phyloP scores from a whole-genome alignment of 768 basidiomycete species.

The Boletus barrowsii region DNA sequence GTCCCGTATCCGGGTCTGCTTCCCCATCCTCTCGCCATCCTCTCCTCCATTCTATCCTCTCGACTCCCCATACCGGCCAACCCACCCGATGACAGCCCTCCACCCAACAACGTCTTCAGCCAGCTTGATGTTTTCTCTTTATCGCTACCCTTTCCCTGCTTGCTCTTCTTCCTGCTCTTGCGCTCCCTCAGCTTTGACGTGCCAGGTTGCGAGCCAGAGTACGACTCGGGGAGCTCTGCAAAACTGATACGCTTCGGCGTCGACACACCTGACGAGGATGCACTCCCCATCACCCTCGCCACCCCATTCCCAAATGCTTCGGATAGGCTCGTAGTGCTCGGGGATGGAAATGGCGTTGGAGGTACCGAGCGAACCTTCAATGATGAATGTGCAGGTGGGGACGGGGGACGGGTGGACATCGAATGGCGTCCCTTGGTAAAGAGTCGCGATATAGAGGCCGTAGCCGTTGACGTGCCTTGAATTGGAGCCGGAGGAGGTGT shows the following conservation, averaged over 20 bases:
- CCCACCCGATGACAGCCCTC: slow-evolving; percentile 25
- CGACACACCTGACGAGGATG: slow-evolving; percentile 48
- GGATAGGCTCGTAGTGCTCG: slow-evolving; percentile 24
- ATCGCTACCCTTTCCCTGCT: slow-evolving; percentile 33
- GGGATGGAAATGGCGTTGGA: slow-evolving; percentile 36
- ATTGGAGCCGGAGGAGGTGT: slow-evolving; percentile 49
- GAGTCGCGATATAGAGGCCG: slow-evolving; percentile 74
- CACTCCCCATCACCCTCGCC: slow-evolving; percentile 34
- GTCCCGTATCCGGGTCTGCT: slow-evolving; percentile 38
- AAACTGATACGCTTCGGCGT: slow-evolving; percentile 80
- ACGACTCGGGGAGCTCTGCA: slow-evolving; percentile 69
- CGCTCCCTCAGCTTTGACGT: slow-evolving; percentile 35
- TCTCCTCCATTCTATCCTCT: slow-evolving; percentile 52
- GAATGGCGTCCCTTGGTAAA: slow-evolving; percentile 61
- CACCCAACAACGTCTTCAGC: slow-evolving; percentile 22
- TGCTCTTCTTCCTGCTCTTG: slow-evolving; percentile 31
- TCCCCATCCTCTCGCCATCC: slow-evolving; percentile 49
- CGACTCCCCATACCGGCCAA: slow-evolving; percentile 23
- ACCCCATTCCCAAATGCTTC: slow-evolving; percentile 30
- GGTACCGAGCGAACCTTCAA: slow-evolving; percentile 40
- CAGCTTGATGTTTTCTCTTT: slow-evolving; percentile 25
- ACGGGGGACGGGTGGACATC: slow-evolving; percentile 60
- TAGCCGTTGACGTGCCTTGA: slow-evolving; percentile 68
- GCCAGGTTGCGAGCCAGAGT: slow-evolving; percentile 38
- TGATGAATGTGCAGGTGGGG: slow-evolving; percentile 54